phyloP scores from a whole-genome alignment of 306 rosid species.

The Vigna reflexopilosa region DNA sequence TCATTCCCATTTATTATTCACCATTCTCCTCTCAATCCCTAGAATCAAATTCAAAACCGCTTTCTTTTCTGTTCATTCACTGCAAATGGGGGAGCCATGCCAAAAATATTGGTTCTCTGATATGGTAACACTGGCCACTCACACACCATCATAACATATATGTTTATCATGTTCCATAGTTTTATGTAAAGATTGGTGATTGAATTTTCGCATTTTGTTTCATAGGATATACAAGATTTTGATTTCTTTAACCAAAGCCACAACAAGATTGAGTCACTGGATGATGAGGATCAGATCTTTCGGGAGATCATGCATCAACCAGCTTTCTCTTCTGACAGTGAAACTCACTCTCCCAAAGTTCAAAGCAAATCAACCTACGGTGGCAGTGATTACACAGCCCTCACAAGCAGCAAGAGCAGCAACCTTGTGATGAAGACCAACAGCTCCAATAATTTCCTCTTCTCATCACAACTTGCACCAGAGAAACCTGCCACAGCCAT shows the following conservation, averaged over 20 bases:
- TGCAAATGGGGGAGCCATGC: constrained; percentile 42
- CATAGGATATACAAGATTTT: constrained; percentile 33
- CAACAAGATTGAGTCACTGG: constrained; percentile 27
- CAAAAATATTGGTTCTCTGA: constrained; percentile 41
- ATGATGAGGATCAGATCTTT: constrained; percentile 30
- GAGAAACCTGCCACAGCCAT: not conserved
- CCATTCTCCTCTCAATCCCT: constrained; percentile 17
- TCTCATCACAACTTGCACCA: constrained; percentile 24
- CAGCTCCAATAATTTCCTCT: constrained; percentile 5
- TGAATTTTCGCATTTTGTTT: not conserved
- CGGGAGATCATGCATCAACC: constrained; percentile 39
- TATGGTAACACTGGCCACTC: constrained; percentile 25
- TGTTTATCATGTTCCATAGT: not conserved
- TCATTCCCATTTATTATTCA: constrained; percentile 15
- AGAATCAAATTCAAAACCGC: not conserved
- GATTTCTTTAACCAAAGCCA: constrained; percentile 33
- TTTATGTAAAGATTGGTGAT: not conserved
- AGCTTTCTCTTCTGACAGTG: constrained; percentile 37
- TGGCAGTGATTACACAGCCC: not conserved
- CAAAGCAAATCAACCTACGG: not conserved
- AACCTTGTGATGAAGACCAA: constrained; percentile 10
- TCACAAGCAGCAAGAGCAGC: not conserved
- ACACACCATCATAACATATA: not conserved
- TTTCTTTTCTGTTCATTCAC: constrained; percentile 12
- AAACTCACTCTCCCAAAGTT: constrained; percentile 25